Base-by-base conservation (phyloP, 1,284 basidiomycete genomes). In the Tilletiopsis washingtonensis region DNA sequence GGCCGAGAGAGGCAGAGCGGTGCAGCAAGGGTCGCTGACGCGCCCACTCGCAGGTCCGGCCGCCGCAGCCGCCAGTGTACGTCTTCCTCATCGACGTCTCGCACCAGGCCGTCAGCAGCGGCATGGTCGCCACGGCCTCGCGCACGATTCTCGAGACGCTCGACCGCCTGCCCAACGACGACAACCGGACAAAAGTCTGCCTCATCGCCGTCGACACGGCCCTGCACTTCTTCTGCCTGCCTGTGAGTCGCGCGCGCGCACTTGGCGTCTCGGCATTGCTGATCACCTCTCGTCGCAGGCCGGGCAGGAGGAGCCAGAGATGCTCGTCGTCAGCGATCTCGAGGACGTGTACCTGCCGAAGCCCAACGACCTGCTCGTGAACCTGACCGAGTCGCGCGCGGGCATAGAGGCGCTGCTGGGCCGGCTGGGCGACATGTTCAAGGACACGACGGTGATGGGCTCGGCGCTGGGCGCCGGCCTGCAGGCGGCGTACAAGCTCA, bases 341-440 rank as follows among this genome's bases (percentile, higher is more conserved):
- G 87, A 94, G 43, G 94, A 98, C 64, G 89, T 97, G 53, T 99
- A 97, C 80, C 78, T 98, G 21, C 94, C 94, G 17, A 93, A 94
- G 76, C 93, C 94, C 1, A 88, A 84, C 50, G 93, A 98, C 73
- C 79, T 98, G 20, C 84, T 97, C 23, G 85, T 98, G 67, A 98
- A 97, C 77, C 78, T 98, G 56, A 81, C 82, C 19, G 94, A 98
- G 76, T 81, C 84, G 21, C 82, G 88, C 38, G 78, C 82, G 0
- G 84, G 86, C 2, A 76, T 98, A 45, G 93, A 97, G 73, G 77
- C 80, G 21, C 81, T 98, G 25, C 81, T 98, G 2, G 81, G 82
- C 37, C 78, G 85, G 51, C 78, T 99, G 49, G 86, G 84, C 61
- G 91, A 93, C 61, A 97, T 99, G 91, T 98, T 96, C 81, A 84